Evolutionary conservation across 2,329 filamentous ascomycete genomes (phyloP).

Genomic region (Aspergillus piperis): DNA sequence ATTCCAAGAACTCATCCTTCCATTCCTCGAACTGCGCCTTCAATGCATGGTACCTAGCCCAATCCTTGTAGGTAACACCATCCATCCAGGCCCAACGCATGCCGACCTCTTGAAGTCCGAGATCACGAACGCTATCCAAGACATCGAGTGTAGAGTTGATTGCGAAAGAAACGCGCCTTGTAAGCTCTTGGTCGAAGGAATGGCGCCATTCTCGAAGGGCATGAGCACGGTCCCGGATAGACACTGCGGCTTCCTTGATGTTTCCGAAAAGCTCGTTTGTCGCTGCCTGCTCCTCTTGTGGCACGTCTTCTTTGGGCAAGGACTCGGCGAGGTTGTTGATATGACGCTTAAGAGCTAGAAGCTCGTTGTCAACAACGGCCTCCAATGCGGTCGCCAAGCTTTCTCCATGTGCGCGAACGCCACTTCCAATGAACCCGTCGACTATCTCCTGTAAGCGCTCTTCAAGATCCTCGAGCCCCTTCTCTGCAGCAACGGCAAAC

Average conservation of each 20-base stretch:
- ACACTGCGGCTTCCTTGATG: conserved; percentile 68
- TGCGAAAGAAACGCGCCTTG: conserved; percentile 67
- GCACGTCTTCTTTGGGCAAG: conserved; percentile 61
- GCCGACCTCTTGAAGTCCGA: conserved; percentile 86
- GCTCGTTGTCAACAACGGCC: conserved; percentile 63
- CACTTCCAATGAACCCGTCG: conserved; percentile 67
- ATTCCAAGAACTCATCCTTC: conserved; percentile 76
- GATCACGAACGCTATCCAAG: conserved; percentile 76
- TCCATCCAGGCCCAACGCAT: conserved; percentile 96
- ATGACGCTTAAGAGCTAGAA: conserved; percentile 65
- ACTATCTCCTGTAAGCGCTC: conserved; percentile 71
- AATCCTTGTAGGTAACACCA: conserved; percentile 93
- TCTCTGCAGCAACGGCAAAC: conserved; percentile 80
- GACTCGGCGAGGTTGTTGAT: conserved; percentile 59
- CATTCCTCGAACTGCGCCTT: conserved; percentile 81
- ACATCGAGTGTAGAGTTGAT: conserved; percentile 81
- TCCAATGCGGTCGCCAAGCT: conserved; percentile 68
- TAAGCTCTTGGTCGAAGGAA: conserved; percentile 68
- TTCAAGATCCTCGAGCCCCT: conserved; percentile 71
- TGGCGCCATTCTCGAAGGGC: conserved; percentile 75
- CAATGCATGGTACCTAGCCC: conserved; percentile 89
- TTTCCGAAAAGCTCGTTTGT: conserved; percentile 55
- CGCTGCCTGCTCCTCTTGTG: conserved; percentile 54
- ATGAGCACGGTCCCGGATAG: conserved; percentile 76
- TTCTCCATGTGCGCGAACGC: conserved; percentile 46